These are phyloP conservation scores for Whalleya microplaca DNA, from an alignment of 2,329 filamentous ascomycete genomes.

Conservation along the genomic window DNA sequence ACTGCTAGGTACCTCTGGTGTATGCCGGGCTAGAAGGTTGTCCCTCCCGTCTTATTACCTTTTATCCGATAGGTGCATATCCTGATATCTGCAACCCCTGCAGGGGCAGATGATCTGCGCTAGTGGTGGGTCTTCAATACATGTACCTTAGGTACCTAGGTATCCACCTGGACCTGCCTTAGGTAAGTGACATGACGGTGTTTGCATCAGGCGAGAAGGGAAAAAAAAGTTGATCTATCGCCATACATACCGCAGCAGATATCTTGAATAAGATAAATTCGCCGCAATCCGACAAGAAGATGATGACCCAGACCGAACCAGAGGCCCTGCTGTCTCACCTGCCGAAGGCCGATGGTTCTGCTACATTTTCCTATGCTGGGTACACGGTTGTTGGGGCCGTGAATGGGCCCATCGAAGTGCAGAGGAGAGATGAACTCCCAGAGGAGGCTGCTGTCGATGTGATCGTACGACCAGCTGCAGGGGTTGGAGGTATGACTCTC, in stretches of 20 bases:
- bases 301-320: constrained; percentile 53
- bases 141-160: neutral
- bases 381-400: constrained; percentile 84
- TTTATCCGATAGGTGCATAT: too few species aligned
- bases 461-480: constrained; percentile 81
- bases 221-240: too few species aligned
- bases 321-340: constrained; percentile 61
- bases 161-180: too few species aligned
- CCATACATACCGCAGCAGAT: too few species aligned
- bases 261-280: neutral
- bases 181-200: too few species aligned
- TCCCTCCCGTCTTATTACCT: too few species aligned
- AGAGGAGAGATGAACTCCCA: constrained; percentile 84
- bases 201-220: too few species aligned
- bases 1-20: too few species aligned
- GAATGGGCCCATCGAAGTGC: constrained; percentile 91
- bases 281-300: constrained; percentile 30
- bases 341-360: constrained; percentile 77
- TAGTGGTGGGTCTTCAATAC: neutral
- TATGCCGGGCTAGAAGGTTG: too few species aligned
- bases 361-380: constrained; percentile 73
- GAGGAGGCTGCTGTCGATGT: constrained; percentile 92
- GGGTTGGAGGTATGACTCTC: constrained; percentile 70
- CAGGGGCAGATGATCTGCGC: too few species aligned
- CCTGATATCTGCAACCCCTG: too few species aligned